Evolutionary conservation across 1,284 basidiomycete species (phyloP).

Genomic region (Termitomyces sp.): DNA sequence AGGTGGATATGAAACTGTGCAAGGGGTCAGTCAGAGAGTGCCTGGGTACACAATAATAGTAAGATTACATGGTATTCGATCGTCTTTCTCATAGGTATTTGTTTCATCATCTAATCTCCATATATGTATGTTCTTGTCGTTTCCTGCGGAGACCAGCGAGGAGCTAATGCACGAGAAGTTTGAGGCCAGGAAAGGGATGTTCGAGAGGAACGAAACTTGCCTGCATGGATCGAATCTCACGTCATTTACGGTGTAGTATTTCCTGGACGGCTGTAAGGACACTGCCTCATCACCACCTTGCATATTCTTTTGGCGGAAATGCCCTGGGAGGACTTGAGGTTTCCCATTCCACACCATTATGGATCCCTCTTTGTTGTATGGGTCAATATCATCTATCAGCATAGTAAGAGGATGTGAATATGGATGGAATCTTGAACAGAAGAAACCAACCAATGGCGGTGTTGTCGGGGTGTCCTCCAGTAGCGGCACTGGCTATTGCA

Average conservation of each 20-base stretch:
- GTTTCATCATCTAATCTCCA: slow-evolving; percentile 23
- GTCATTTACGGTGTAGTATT: slow-evolving; percentile 38
- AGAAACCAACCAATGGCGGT: not conserved
- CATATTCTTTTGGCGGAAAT: slow-evolving; percentile 12
- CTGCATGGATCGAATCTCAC: slow-evolving; percentile 33
- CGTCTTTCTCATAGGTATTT: slow-evolving; percentile 9
- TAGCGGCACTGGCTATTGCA: slow-evolving; percentile 31
- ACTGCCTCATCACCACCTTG: not conserved
- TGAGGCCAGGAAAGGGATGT: not conserved
- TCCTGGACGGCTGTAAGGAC: slow-evolving; percentile 12
- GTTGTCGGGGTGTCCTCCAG: slow-evolving; percentile 29
- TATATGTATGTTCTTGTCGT: slow-evolving; percentile 27
- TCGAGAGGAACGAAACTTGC: slow-evolving; percentile 16
- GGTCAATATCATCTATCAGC: slow-evolving; percentile 23
- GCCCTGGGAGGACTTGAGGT: slow-evolving; percentile 21
- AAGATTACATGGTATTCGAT: slow-evolving; percentile 8
- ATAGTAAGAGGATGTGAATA: not conserved
- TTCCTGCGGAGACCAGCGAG: slow-evolving; percentile 29
- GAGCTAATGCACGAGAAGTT: slow-evolving; percentile 13
- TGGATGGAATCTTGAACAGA: slow-evolving; percentile 2
- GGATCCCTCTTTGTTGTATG: slow-evolving; percentile 36
- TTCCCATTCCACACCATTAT: slow-evolving; percentile 29
- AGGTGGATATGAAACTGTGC: slow-evolving; percentile 19
- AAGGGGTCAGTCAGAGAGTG: not conserved
- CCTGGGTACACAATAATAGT: not conserved